phyloP scores from a whole-genome alignment of 352 stramenopile species.

The Globisporangium mamillatum region DNA sequence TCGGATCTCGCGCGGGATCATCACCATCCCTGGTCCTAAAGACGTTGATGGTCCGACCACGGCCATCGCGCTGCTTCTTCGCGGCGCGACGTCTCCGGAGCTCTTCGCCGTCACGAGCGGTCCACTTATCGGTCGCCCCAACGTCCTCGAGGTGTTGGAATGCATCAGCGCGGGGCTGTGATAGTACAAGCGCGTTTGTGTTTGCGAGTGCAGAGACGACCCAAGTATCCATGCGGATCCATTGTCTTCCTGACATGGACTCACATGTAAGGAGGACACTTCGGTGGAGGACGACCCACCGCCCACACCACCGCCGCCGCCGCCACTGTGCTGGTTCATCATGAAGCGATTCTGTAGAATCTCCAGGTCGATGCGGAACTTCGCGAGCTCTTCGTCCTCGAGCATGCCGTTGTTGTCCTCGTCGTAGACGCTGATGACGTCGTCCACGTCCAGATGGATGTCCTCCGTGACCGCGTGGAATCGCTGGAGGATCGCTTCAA shows the following conservation, averaged over 20 bases:
- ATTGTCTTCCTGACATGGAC: background rate
- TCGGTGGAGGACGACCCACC: background rate
- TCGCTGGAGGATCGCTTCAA: constrained; percentile 62
- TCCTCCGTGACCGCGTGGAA: constrained; percentile 74
- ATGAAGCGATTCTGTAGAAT: constrained; percentile 70
- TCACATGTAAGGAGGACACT: background rate
- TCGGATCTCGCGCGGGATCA: background rate
- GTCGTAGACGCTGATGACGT: constrained; percentile 80
- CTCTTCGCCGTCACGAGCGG: background rate
- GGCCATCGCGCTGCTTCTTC: background rate
- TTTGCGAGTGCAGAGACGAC: background rate
- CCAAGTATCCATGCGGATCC: constrained; percentile 2
- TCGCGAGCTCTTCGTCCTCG: constrained; percentile 69
- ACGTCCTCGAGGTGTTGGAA: background rate
- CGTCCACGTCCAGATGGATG: constrained; percentile 73
- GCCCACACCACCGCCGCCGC: background rate
- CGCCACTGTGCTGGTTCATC: constrained; percentile 22
- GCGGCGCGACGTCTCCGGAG: background rate
- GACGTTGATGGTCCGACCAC: background rate
- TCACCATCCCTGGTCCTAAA: background rate
- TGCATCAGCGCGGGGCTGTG: background rate
- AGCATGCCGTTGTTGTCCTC: constrained; percentile 75
- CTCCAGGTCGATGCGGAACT: constrained; percentile 69
- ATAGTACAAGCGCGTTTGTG: background rate
- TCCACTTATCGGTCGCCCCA: background rate